Base-by-base conservation (phyloP, 306 rosid genomes). In the Fragaria vesca region DNA sequence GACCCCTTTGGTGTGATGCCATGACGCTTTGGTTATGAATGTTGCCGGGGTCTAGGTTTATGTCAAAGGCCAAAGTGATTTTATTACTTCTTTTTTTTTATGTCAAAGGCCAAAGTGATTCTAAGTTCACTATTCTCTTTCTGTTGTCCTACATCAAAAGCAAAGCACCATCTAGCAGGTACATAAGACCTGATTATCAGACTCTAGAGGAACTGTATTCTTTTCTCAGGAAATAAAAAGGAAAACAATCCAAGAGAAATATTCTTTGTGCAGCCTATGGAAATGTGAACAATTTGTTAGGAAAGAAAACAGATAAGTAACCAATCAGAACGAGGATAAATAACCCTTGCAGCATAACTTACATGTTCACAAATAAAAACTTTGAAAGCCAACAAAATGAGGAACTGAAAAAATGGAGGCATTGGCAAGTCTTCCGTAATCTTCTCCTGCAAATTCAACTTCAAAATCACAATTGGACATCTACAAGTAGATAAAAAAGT, bases 381-480 rank as follows among this genome's bases (percentile, higher is more conserved):
- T 85, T 84, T 91, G 86, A 90, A 83, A 74, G 97, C 92, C 85
- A 91, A 84, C 40, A 91, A 50, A 20, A 94, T 87, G 72, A 91
- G 91, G 81, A 91, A 89, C 85, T 81, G 90, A 88, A 91, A 91
- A 72, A 90, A 77, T n/a, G 88, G 88, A 69, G 97, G 93, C 97
- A 91, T 91, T 76, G 90, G 88, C 79, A 91, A 88, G 73, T 84
- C 70, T 83, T 90, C 93, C 0, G 89, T 82, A 76, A 74, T 79
- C 13, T 83, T 88, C 82, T 87, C 93, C 94, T 90, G 88, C 84
- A 80, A 71, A 76, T 83, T 74, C 26, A 85, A 69, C 71, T 69
- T 86, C 61, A 24, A 76, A 76, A 76, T 67, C 51, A 85, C 76
- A 82, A 72, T 77, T 45, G 55, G 30, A 52, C 62, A 51, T 30